Percentiles rank a stretch among this genome's conserved stretches.
These are phyloP conservation scores for Xylaria sp. DNA, from an alignment of 495 filamentous ascomycete genomes.

Conservation along the genomic window DNA sequence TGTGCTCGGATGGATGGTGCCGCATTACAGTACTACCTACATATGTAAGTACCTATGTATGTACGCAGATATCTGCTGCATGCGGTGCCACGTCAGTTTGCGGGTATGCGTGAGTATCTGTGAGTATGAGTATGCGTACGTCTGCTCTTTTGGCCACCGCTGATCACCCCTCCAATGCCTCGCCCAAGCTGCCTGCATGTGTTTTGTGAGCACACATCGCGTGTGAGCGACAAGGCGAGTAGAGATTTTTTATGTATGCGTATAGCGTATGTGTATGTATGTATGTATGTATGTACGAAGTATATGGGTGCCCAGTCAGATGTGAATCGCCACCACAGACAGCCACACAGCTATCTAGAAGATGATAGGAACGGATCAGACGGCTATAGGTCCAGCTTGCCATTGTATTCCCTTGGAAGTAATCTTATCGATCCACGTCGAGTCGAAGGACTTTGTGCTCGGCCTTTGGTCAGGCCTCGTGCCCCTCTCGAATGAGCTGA, in stretches of 20 bases:
- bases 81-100: conserved; percentile 24
- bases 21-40: background rate
- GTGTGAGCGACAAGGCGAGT: conserved; percentile 1
- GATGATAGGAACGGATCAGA: background rate
- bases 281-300: too few relatives aligned
- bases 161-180: conserved; percentile 1
- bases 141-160: conserved; percentile 5
- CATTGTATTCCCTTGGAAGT: background rate
- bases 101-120: too few relatives aligned
- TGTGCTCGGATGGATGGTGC: background rate
- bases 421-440: conserved; percentile 9
- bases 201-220: background rate
- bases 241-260: too few relatives aligned
- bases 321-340: conserved; percentile 12
- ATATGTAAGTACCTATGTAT: too few relatives aligned
- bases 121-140: too few relatives aligned
- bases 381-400: background rate
- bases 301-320: too few relatives aligned
- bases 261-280: too few relatives aligned
- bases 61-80: background rate
- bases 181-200: background rate
- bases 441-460: background rate
- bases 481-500: background rate
- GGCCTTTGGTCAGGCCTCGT: conserved; percentile 9
- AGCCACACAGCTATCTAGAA: background rate